Percentiles rank a stretch among this genome's conserved stretches.
phyloP scores from a whole-genome alignment of 176 grass and related monocot species.

The Eleusine indica region DNA sequence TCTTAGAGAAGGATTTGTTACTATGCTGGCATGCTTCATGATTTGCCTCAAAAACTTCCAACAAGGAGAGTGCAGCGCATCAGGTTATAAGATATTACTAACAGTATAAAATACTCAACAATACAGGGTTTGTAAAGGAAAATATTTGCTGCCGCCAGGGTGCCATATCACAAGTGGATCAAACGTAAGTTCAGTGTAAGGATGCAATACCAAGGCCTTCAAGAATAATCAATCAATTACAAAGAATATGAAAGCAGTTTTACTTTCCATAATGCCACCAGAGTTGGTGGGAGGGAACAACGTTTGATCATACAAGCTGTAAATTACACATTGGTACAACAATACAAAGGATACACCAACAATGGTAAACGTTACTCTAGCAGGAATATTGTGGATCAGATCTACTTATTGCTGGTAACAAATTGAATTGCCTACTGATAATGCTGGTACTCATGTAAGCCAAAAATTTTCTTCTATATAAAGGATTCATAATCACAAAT shows the following conservation, averaged over 20 bases:
- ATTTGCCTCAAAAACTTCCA: neutral
- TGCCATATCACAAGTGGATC: neutral
- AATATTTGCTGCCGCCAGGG: neutral
- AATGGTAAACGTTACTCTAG: neutral
- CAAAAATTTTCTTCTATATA: slow-evolving; percentile 48
- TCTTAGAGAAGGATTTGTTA: neutral
- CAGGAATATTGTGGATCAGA: neutral
- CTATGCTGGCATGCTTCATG: neutral
- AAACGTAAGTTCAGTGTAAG: neutral
- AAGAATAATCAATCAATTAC: slow-evolving; percentile 17
- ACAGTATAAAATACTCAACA: neutral
- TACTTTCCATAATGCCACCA: slow-evolving; percentile 23
- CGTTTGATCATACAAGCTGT: slow-evolving; percentile 13
- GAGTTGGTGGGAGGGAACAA: neutral
- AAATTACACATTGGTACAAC: slow-evolving; percentile 48
- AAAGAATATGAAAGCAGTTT: slow-evolving; percentile 42
- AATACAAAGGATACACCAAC: neutral
- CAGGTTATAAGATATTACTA: neutral
- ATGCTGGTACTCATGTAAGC: slow-evolving; percentile 30
- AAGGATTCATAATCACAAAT: slow-evolving; percentile 46
- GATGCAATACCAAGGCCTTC: neutral
- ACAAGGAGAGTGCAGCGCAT: neutral
- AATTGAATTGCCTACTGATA: slow-evolving; percentile 53
- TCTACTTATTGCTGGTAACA: slow-evolving; percentile 52
- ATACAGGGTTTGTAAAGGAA: neutral